Percentiles rank a stretch among this genome's conserved stretches.
phyloP scores from a whole-genome alignment of 805 yeast genomes.

The Hemisphaericaspora nanyangensis region DNA sequence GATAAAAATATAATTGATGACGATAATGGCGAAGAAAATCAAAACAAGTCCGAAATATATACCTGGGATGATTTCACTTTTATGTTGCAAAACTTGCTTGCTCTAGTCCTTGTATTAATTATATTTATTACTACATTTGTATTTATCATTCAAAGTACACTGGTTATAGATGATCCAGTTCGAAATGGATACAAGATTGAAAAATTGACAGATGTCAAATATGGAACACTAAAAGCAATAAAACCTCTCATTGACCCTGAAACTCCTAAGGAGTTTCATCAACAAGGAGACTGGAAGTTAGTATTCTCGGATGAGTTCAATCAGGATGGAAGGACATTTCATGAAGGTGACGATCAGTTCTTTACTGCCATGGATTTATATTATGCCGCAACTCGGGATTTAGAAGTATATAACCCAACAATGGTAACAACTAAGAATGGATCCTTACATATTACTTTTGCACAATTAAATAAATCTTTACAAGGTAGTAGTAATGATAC shows the following conservation, averaged over 20 bases:
- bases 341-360: constrained; percentile 37
- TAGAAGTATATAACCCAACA: constrained; percentile 38
- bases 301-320: constrained; percentile 38
- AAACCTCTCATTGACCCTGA: constrained; percentile 69
- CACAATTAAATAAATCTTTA: constrained; percentile 28
- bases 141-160: not conserved
- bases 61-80: not conserved
- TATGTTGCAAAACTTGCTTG: not conserved
- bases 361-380: constrained; percentile 33
- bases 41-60: not conserved
- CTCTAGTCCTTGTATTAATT: not conserved
- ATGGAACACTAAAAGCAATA: constrained; percentile 55
- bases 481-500: not conserved
- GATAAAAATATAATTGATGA: constrained; percentile 16
- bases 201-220: constrained; percentile 50
- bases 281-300: constrained; percentile 27
- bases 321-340: constrained; percentile 36
- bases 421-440: constrained; percentile 34
- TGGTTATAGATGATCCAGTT: not conserved
- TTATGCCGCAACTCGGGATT: constrained; percentile 34
- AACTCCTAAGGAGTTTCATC: constrained; percentile 53
- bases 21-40: not conserved
- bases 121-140: not conserved
- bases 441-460: constrained; percentile 26
- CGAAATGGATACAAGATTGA: constrained; percentile 15